Conservation (phyloP, 371 early-diverging fungal genomes). For the Apophysomyces sp. region DNA sequence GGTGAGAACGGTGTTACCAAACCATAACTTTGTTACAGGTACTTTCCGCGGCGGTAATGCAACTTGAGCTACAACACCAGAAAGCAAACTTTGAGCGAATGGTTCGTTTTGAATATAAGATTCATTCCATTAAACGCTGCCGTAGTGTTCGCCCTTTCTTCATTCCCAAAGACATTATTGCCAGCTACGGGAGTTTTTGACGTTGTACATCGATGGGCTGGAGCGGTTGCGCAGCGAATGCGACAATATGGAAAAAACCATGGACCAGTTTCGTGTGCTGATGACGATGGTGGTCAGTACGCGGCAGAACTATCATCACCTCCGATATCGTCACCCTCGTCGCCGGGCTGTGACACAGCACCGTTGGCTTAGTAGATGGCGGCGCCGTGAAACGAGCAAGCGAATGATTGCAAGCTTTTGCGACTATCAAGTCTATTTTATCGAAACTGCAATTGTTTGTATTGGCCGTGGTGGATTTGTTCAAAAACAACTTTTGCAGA, state of each 20-base stretch:
- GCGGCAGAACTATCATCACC: neutral
- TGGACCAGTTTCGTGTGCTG: neutral
- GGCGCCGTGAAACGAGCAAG: neutral
- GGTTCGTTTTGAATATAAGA: neutral
- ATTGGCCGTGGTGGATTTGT: neutral
- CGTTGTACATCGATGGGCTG: neutral
- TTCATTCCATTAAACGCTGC: neutral
- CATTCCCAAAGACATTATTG: neutral
- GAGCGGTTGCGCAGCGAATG: neutral
- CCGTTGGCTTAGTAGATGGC: neutral
- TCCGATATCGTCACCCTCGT: neutral
- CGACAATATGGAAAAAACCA: neutral
- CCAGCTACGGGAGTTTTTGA: neutral
- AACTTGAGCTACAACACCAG: neutral
- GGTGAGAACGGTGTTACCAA: neutral
- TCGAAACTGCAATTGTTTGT: neutral
- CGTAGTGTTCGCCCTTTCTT: conserved; percentile 7
- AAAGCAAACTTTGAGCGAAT: neutral
- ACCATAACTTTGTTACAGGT: neutral
- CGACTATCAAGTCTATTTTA: neutral
- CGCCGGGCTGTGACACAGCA: neutral
- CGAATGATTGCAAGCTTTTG: neutral
- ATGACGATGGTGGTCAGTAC: neutral
- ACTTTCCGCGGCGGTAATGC: neutral
- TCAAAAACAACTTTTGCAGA: neutral